A percentile compares a stretch with the other conserved stretches of the same genome.
phyloP scores from a whole-genome alignment of 1,284 basidiomycete species.

The Ceratobasidium sp. region DNA sequence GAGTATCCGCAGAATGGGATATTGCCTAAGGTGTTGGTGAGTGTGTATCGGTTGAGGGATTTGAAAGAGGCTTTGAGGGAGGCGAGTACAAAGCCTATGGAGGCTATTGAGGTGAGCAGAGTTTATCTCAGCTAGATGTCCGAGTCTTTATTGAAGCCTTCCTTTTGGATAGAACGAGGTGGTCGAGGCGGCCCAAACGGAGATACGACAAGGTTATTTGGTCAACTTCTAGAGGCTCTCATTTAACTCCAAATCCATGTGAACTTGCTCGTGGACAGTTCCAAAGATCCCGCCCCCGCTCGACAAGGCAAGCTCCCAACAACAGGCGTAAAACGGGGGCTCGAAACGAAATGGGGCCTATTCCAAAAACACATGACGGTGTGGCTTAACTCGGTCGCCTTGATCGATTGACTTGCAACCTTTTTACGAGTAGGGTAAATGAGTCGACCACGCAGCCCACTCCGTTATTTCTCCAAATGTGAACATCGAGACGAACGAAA shows the following conservation, averaged over 20 bases:
- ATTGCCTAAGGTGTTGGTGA: conserved; percentile 86
- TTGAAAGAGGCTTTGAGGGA: conserved; percentile 77
- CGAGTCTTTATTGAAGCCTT: background rate
- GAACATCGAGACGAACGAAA: conserved; percentile 99
- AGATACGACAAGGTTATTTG: conserved; percentile 70
- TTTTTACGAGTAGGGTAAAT: conserved; percentile 83
- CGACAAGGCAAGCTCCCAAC: conserved; percentile 94
- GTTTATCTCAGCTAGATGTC: background rate
- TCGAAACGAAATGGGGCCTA: conserved; percentile 99
- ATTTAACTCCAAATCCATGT: conserved; percentile 95
- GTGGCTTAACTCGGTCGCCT: conserved; percentile 49
- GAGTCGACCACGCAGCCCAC: conserved; percentile 98
- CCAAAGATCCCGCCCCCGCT: conserved; percentile 90
- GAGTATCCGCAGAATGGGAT: conserved; percentile 98
- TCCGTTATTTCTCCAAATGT: conserved; percentile 99
- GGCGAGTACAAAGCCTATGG: conserved; percentile 68
- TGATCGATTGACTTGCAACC: background rate
- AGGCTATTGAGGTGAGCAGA: conserved; percentile 49
- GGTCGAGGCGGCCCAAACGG: conserved; percentile 62
- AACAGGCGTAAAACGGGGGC: conserved; percentile 93
- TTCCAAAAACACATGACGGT: conserved; percentile 99
- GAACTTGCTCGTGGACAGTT: conserved; percentile 97
- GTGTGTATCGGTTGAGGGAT: conserved; percentile 85
- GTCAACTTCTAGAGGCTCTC: conserved; percentile 82
- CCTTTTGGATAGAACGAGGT: conserved; percentile 58